A percentile compares a stretch with the other conserved stretches of the same genome.
These are phyloP conservation scores for Macadamia integrifolia DNA, from an alignment of 164 flowering plant species.

Conservation along the genomic window DNA sequence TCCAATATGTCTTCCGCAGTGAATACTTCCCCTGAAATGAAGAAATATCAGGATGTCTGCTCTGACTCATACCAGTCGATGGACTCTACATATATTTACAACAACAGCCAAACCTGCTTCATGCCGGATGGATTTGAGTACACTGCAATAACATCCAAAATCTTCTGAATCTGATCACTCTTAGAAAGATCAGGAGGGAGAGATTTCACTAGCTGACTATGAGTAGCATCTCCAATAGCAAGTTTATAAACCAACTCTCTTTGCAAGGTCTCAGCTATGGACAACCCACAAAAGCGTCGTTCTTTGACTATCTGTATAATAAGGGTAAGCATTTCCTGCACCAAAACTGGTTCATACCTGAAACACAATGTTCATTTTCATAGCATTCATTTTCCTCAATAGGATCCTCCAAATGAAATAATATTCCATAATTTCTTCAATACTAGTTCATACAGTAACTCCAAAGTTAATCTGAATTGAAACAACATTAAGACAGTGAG, in stretches of 20 bases:
- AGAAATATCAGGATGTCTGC: background rate
- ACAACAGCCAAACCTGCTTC: conserved; percentile 63
- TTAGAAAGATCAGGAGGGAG: conserved; percentile 86
- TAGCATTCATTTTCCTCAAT: no score
- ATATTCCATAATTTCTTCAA: no score
- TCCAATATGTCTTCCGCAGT: conserved; percentile 62
- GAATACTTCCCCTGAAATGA: conserved; percentile 83
- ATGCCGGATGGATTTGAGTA: conserved; percentile 87
- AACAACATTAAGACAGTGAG: no score
- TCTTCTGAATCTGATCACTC: conserved; percentile 52
- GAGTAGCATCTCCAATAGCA: conserved; percentile 86
- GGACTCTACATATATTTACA: background rate
- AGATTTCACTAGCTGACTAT: conserved; percentile 76
- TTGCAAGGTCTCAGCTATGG: conserved; percentile 61
- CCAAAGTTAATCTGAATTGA: no score
- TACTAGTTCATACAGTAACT: no score
- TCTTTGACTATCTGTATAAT: conserved; percentile 85
- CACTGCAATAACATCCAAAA: conserved; percentile 61
- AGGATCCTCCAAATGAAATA: no score
- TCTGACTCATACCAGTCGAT: background rate
- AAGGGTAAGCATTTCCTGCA: conserved; percentile 89
- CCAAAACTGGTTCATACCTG: conserved; percentile 80
- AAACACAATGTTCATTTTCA: conserved; percentile 5
- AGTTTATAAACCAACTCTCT: conserved; percentile 79
- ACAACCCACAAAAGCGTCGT: conserved; percentile 79